Percentiles rank a stretch among this genome's conserved stretches.
phyloP scores from a whole-genome alignment of 441 rosid genomes.

The Jatropha podagrica region DNA sequence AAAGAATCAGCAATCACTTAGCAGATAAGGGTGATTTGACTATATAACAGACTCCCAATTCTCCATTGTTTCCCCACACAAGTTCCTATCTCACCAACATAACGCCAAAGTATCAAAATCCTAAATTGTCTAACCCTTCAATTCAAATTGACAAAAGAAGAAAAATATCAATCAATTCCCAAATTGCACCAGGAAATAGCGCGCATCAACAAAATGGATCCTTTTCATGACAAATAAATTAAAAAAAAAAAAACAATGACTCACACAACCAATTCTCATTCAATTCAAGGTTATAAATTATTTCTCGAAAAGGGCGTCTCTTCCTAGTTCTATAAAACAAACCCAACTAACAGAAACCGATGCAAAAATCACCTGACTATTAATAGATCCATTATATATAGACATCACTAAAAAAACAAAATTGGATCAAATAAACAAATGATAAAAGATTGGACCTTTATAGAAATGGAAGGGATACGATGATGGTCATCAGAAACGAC shows the following conservation, averaged over 20 bases:
- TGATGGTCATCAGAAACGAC: constrained; percentile 69
- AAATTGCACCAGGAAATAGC: not conserved
- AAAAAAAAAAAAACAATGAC: not conserved
- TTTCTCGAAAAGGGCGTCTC: not conserved
- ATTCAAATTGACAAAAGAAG: not conserved
- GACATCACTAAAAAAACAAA: not conserved
- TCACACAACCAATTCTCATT: not conserved
- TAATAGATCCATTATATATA: not conserved
- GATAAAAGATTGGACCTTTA: constrained; percentile 45
- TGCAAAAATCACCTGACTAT: not conserved
- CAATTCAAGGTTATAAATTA: not conserved
- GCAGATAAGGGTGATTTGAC: not conserved
- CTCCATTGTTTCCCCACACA: not conserved
- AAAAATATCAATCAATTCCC: not conserved
- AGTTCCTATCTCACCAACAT: not conserved
- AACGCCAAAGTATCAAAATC: not conserved
- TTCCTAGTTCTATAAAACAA: not conserved
- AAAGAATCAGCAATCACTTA: not conserved
- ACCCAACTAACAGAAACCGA: not conserved
- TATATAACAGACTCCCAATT: not conserved
- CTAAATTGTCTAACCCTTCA: not conserved
- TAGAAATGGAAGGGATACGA: constrained; percentile 57
- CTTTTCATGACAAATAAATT: not conserved
- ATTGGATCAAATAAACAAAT: not conserved
- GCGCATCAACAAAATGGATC: not conserved